Evolutionary conservation across 202 grass and related monocot genomes (phyloP), one percentile per base, ranked within the genome.

Genomic region (Hordeum pubiflorum): DNA sequence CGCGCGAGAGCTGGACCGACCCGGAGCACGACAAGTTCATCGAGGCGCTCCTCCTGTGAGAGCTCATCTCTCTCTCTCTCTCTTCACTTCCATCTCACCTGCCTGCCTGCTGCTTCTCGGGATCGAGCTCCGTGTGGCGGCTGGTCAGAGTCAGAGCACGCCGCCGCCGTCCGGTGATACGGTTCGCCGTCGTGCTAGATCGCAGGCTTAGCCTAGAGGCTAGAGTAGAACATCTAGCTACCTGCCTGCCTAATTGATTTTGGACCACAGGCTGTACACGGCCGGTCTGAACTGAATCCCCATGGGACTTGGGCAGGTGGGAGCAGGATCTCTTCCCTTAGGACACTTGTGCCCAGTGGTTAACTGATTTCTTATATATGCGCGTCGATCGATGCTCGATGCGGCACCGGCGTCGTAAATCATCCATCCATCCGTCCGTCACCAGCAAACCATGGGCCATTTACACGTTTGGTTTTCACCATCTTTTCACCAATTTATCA

Each of bases 21-120:
- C 82, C 86, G 13, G 91, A 97, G 87, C 94, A 97, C 91, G 91
- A 92, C 84, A 94, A 87, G 69, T 97, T 97, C 78, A 86, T 97
- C 83, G 89, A 97, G 74, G 94, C 94, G 27, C 91, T 94, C n/a
- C 89, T 90, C 58, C 82, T 97, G 91, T 97, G 11, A 77, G 86
- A n/a, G n/a, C n/a, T n/a, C n/a, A n/a, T n/a, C n/a, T n/a, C n/a
- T n/a, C n/a, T n/a, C n/a, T 3, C 9, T 11, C 58, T 27, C 10
- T 3, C 43, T 52, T 32, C 2, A 22, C 5, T 26, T 31, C 29
- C 29, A 31, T 31, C 29, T 31, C 1, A 31, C 29, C 3, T 3
- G 29, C 29, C 3, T 3, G 29, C 29, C 5, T 48, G 44, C 44
- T 6, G 44, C 4, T 17, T 17, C 29, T 4, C 1, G 14, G 44